These are phyloP conservation scores for Phaeodactylum tricornutum DNA, from an alignment of 108 stramenopile genomes.

Conservation along the genomic window DNA sequence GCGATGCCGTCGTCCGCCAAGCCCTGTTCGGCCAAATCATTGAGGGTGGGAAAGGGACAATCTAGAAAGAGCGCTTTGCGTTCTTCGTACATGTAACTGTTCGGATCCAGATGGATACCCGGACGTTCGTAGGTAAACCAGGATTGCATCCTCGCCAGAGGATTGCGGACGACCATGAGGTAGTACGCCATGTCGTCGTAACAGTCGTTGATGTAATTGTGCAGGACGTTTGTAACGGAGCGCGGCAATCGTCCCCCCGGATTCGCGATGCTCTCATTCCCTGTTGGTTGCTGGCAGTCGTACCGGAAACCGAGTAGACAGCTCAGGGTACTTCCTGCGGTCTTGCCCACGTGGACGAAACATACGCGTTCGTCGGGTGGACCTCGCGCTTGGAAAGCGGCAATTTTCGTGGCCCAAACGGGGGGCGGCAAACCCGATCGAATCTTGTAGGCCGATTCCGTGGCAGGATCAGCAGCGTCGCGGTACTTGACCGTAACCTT, in stretches of 20 bases:
- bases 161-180: slow-evolving; percentile 1
- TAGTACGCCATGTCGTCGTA: not conserved
- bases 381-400: too few relatives aligned
- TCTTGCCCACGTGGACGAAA: slow-evolving; percentile 9
- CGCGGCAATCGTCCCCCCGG: not conserved
- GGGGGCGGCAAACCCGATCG: too few relatives aligned
- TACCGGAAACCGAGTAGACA: not conserved
- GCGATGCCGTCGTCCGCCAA: not conserved
- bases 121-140: slow-evolving; percentile 8
- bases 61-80: slow-evolving; percentile 1
- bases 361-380: too few relatives aligned
- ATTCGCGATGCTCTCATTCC: not conserved
- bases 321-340: slow-evolving; percentile 2
- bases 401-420: too few relatives aligned
- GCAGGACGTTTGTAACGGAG: not conserved
- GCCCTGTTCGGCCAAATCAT: slow-evolving; percentile 5
- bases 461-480: too few relatives aligned
- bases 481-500: too few relatives aligned
- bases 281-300: not conserved
- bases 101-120: not conserved
- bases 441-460: too few relatives aligned
- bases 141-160: slow-evolving; percentile 7
- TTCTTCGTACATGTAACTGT: not conserved
- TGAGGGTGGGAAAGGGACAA: slow-evolving; percentile 1
- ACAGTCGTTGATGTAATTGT: not conserved